Evolutionary conservation across 2,329 filamentous ascomycete species (phyloP), one percentile per base, ranked within the genome.

Genomic region (Emergomyces orientalis): DNA sequence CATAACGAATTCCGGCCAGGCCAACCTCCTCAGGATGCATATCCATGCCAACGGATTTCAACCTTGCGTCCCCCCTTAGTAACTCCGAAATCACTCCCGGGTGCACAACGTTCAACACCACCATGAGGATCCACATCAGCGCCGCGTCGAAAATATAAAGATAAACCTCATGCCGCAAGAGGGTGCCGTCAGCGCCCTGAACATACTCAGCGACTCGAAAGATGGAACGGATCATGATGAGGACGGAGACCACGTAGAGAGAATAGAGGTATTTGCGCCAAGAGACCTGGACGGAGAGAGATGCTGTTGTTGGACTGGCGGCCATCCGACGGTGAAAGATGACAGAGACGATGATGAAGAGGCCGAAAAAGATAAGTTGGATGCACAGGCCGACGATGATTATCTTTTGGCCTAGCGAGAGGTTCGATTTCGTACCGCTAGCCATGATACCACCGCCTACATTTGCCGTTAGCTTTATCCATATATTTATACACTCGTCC

Each of bases 351-450:
- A 73, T 41, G 63, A 79, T 75, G 73, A 84, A 84, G 63, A 81
- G 76, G n/a, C 76, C 72, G 68, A 83, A 83, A 67, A 80, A 80
- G 60, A 75, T 56, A 63, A 83, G 73, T 65, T 84, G 81, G 52
- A 83, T 69, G 22, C 78, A 72, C 4, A 84, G 73, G 2, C 81
- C 82, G 11, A 68, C 76, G 22, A 83, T 69, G 51, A 83, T 75
- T 61, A 83, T 73, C 62, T 75, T 74, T 39, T 78, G 71, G 61
- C 77, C 76, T 6, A 71, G 74, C 30, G 75, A 67, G 3, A 71
- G 65, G 55, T 73, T 71, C 19, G 62, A 63, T 11, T 63, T 27
- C 1, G 65, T 67, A 2, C 71, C 70, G 22, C 65, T 67, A 25
- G 73, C 71, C 39, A 77, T 72, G 37, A 81, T 74, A 19, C 78